Evolutionary conservation across 208 protist genomes (phyloP).

Genomic region (Balamuthia mandrillaris): DNA sequence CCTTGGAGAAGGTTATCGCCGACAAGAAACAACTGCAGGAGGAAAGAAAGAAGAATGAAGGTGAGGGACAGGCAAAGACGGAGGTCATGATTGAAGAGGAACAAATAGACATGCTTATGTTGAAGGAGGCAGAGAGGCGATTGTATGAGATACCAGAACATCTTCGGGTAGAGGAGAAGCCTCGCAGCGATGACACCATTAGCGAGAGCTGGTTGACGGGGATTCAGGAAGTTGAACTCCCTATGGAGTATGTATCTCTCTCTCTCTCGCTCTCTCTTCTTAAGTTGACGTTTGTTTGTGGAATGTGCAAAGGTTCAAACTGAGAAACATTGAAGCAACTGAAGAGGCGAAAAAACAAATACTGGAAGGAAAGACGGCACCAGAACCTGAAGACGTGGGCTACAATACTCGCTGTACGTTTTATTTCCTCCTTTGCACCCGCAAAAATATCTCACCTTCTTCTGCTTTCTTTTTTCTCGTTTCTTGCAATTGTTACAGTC

Average conservation of each 20-base stretch:
- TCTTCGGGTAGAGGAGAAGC: neutral
- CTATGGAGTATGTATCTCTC: neutral
- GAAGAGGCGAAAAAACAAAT: neutral
- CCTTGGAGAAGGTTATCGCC: neutral
- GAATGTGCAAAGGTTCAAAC: neutral
- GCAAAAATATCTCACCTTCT: no score
- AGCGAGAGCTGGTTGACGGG: slow-evolving; percentile 1
- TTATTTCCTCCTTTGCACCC: no score
- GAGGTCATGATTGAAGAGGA: neutral
- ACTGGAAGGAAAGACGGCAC: neutral
- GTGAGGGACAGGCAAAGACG: neutral
- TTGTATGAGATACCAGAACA: neutral
- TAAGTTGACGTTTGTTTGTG: neutral
- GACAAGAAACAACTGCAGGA: no score
- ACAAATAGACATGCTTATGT: no score
- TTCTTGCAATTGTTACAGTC: neutral
- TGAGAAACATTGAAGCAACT: neutral
- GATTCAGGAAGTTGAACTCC: slow-evolving; percentile 8
- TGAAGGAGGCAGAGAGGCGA: neutral
- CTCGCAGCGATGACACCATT: neutral
- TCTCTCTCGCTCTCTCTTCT: neutral
- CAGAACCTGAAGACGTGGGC: neutral
- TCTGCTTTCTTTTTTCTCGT: no score
- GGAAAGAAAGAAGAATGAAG: neutral
- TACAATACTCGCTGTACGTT: slow-evolving; percentile 2